A percentile compares a stretch with the other conserved stretches of the same genome.
phyloP scores from a whole-genome alignment of 1,139 yeast genomes.

The Suhomyces guaymorum region DNA sequence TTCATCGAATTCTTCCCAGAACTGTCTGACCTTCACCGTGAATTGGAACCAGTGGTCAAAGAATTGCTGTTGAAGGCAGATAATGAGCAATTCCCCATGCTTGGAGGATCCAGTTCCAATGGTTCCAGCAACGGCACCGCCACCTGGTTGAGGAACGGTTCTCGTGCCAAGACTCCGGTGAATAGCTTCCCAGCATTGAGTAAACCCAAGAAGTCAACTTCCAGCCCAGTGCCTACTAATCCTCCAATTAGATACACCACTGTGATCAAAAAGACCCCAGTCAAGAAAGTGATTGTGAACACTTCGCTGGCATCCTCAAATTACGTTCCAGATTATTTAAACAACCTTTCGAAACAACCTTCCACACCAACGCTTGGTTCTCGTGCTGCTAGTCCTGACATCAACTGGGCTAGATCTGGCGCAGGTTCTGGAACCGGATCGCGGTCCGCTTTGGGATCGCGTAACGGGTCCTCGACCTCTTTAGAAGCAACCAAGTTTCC shows the following conservation, averaged over 20 bases:
- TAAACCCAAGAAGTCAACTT: constrained; percentile 32
- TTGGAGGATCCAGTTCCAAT: no score
- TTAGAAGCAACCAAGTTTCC: constrained; percentile 35
- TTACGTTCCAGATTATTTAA: constrained; percentile 36
- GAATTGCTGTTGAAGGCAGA: constrained; percentile 24
- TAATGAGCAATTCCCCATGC: constrained; percentile 32
- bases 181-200: constrained; percentile 58
- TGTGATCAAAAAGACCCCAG: constrained; percentile 30
- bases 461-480: constrained; percentile 4
- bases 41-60: constrained; percentile 27
- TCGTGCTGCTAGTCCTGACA: constrained; percentile 9
- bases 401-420: constrained; percentile 9
- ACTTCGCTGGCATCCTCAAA: constrained; percentile 22
- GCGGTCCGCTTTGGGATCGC: constrained; percentile 1
- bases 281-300: constrained; percentile 17
- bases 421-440: constrained; percentile 5
- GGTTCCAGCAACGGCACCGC: constrained; percentile 13
- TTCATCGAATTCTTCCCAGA: constrained; percentile 55
- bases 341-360: constrained; percentile 19
- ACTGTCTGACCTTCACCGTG: constrained; percentile 29
- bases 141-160: constrained; percentile 31
- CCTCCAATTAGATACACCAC: constrained; percentile 46
- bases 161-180: constrained; percentile 19
- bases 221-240: constrained; percentile 18
- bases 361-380: constrained; percentile 19